Percentiles rank a stretch among this genome's conserved stretches.
Conservation (phyloP, 768 basidiomycete genomes). For the Hemileccinum rubropunctum region DNA sequence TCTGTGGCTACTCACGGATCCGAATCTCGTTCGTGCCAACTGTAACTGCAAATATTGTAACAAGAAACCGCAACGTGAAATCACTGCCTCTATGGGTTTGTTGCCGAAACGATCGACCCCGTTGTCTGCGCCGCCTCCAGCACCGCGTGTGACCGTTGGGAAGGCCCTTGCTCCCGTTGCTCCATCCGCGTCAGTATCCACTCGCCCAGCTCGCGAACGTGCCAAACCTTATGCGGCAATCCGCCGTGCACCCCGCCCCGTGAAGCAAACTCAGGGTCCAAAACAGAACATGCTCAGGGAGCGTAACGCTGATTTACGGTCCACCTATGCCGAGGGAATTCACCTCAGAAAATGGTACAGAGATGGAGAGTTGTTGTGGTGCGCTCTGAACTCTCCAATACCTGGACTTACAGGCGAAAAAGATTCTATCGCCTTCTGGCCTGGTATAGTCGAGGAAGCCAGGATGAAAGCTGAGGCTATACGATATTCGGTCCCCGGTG, state of each 20-base stretch:
- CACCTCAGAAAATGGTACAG: constrained; percentile 60
- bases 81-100: constrained; percentile 60
- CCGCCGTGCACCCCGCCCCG: constrained; percentile 36
- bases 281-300: constrained; percentile 56
- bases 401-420: constrained; percentile 35
- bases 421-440: constrained; percentile 67
- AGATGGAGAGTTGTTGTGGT: constrained; percentile 72
- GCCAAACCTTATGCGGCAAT: constrained; percentile 41
- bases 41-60: constrained; percentile 80
- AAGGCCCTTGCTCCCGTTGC: constrained; percentile 17
- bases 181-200: constrained; percentile 9
- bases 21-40: constrained; percentile 41
- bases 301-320: constrained; percentile 62
- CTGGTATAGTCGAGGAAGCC: constrained; percentile 61
- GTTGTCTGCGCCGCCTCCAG: constrained; percentile 21
- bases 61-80: constrained; percentile 64
- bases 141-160: constrained; percentile 12
- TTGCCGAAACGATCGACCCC: constrained; percentile 34
- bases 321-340: constrained; percentile 46
- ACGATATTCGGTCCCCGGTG: constrained; percentile 22
- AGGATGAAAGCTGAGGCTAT: constrained; percentile 46
- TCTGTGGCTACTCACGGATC: constrained; percentile 68
- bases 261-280: constrained; percentile 35
- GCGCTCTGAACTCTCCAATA: constrained; percentile 52
- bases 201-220: constrained; percentile 21